Conservation (phyloP, 371 early-diverging fungal genomes). For the Gilbertella persicaria region DNA sequence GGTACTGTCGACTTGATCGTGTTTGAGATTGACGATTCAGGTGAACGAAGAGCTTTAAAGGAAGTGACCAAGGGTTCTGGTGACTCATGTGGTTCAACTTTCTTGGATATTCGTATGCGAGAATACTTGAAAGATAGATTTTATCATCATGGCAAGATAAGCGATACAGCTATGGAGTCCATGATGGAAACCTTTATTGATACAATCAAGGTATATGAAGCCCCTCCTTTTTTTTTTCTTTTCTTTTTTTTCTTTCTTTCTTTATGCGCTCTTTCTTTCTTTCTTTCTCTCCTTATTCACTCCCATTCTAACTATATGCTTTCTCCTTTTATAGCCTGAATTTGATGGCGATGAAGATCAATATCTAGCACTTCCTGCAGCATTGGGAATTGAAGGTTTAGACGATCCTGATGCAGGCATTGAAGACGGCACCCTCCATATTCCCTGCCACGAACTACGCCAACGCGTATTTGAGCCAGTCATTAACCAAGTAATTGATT, state of each 20-base stretch:
- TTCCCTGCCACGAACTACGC: slow-evolving; percentile 54
- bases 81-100: slow-evolving; percentile 59
- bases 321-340: slow-evolving; percentile 42
- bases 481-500: slow-evolving; percentile 54
- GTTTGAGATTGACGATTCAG: slow-evolving; percentile 49
- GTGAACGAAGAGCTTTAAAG: slow-evolving; percentile 42
- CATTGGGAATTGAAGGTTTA: slow-evolving; percentile 52
- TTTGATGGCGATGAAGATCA: slow-evolving; percentile 65
- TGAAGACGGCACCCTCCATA: slow-evolving; percentile 57
- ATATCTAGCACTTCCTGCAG: slow-evolving; percentile 55
- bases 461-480: slow-evolving; percentile 65
- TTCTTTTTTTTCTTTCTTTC: slow-evolving; percentile 1
- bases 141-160: slow-evolving; percentile 44
- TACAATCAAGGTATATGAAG: slow-evolving; percentile 46
- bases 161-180: slow-evolving; percentile 48
- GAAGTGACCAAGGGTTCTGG: slow-evolving; percentile 59
- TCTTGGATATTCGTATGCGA: slow-evolving; percentile 56
- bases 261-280: not conserved
- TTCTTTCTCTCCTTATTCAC: slow-evolving; percentile 4
- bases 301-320: slow-evolving; percentile 5
- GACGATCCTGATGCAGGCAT: slow-evolving; percentile 60
- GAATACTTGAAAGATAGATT: slow-evolving; percentile 48
- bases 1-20: slow-evolving; percentile 66
- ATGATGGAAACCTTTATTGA: slow-evolving; percentile 51
- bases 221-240: not conserved